Evolutionary conservation across 2,329 filamentous ascomycete genomes (phyloP).

Genomic region (Coleophoma eucalyptorum): DNA sequence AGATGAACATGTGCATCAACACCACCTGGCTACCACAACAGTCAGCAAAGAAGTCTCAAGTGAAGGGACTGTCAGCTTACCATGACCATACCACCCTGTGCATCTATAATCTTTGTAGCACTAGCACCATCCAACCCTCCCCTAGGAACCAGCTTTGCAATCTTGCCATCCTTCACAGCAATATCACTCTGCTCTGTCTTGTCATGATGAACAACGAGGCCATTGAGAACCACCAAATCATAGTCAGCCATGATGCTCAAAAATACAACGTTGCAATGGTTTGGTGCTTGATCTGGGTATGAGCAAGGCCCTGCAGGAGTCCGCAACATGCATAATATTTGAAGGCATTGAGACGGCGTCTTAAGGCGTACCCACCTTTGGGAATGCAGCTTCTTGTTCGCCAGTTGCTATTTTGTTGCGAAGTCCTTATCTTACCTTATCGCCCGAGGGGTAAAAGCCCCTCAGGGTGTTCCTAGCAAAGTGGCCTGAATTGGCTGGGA

Average conservation of each 20-base stretch:
- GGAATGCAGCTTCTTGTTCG: no score
- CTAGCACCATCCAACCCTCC: slow-evolving; percentile 25
- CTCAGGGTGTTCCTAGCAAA: no score
- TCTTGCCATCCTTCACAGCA: slow-evolving; percentile 37
- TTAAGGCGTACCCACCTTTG: no score
- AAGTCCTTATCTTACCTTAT: no score
- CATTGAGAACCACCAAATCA: slow-evolving; percentile 38
- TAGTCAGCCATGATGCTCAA: slow-evolving; percentile 14
- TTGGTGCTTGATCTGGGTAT: no score
- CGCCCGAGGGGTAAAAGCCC: no score
- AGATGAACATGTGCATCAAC: slow-evolving; percentile 43
- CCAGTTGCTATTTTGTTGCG: no score
- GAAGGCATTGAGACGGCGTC: no score
- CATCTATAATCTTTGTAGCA: slow-evolving; percentile 30
- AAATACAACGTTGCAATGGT: background rate
- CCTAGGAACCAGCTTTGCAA: slow-evolving; percentile 29
- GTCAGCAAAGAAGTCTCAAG: background rate
- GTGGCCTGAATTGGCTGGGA: no score
- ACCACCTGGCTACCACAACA: slow-evolving; percentile 29
- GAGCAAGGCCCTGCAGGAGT: background rate
- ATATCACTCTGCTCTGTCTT: slow-evolving; percentile 35
- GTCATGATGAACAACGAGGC: slow-evolving; percentile 35
- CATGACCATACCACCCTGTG: slow-evolving; percentile 41
- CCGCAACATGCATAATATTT: no score
- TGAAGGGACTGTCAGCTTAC: slow-evolving; percentile 6